Base-by-base conservation (phyloP, 306 rosid genomes). In the Prunus mongolica region DNA sequence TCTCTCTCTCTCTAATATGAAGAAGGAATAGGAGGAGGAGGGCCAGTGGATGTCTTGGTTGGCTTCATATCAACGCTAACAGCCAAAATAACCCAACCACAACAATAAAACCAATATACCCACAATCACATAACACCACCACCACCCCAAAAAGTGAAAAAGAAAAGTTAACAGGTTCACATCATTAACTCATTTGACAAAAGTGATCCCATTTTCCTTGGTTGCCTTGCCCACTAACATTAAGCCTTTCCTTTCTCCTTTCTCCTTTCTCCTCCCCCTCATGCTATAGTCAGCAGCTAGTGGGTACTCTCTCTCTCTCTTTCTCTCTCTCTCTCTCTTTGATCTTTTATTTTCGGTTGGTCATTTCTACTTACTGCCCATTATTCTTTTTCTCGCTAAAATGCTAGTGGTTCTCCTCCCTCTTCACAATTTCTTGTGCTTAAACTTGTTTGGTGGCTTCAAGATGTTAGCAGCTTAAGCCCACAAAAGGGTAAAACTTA, bases 1-100 rank as follows among this genome's bases (percentile, higher is more conserved):
- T n/a, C 34, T 4, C 15, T 0, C 61, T 19, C 60, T 8, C 61
- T 9, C 61, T 3, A 38, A 38, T 7, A 38, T 0, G 44, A 38
- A 38, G 44, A 38, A 57, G 63, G 63, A 57, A 10, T 57, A 57
- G 44, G 44, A 38, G 44, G 28, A 3, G 63, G 12, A 24, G 63
- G 41, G 75, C 84, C 74, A 69, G 84, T 91, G 89, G 89, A 85
- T 86, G 19, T 87, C 82, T 78, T 28, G 82, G 84, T 83, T 91
- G 96, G 96, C 97, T 95, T 95, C 82, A 82, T 88, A 81, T 84
- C 96, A 89, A 92, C 88, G 99, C 99, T 83, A 92, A 88, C 93
- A 77, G 86, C 96, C 93, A 89, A 90, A 81, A 79, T 18, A 82
- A 82, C 67, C 66, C 86, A 73, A 76, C 84, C 78, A 86, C 86